Evolutionary conservation across 768 basidiomycete species (phyloP).

Genomic region (Psilocybe cubensis): DNA sequence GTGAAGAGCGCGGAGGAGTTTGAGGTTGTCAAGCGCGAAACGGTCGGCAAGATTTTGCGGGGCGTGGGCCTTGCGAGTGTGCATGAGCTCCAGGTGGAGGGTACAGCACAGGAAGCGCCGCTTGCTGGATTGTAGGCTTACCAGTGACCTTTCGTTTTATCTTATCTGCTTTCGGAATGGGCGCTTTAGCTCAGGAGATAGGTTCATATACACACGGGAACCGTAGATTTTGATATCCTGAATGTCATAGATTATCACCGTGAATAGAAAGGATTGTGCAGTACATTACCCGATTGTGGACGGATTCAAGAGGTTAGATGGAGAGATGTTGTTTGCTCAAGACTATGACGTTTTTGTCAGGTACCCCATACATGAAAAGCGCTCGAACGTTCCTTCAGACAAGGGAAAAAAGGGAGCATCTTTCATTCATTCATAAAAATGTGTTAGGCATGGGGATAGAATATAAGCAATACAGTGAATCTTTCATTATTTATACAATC

Average conservation of each 20-base stretch:
- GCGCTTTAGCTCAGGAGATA: neutral
- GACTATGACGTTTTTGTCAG: too few species aligned
- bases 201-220: neutral
- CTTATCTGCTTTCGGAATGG: neutral
- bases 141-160: neutral
- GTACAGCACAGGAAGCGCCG: slow-evolving; percentile 32
- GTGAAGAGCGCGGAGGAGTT: slow-evolving; percentile 84
- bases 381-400: too few species aligned
- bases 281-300: neutral
- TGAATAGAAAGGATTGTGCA: neutral
- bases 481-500: too few species aligned
- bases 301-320: too few species aligned
- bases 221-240: neutral
- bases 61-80: slow-evolving; percentile 69
- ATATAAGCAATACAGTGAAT: too few species aligned
- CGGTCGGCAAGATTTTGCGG: slow-evolving; percentile 63
- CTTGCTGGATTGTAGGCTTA: slow-evolving; percentile 6
- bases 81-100: slow-evolving; percentile 66
- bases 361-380: too few species aligned
- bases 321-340: too few species aligned
- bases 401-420: too few species aligned
- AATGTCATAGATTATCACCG: neutral
- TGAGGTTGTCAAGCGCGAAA: slow-evolving; percentile 65
- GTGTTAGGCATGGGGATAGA: too few species aligned
- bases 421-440: too few species aligned